A percentile compares a stretch with the other conserved stretches of the same genome.
phyloP scores from a whole-genome alignment of 495 filamentous ascomycete species.

The Penicillium tannophilum region DNA sequence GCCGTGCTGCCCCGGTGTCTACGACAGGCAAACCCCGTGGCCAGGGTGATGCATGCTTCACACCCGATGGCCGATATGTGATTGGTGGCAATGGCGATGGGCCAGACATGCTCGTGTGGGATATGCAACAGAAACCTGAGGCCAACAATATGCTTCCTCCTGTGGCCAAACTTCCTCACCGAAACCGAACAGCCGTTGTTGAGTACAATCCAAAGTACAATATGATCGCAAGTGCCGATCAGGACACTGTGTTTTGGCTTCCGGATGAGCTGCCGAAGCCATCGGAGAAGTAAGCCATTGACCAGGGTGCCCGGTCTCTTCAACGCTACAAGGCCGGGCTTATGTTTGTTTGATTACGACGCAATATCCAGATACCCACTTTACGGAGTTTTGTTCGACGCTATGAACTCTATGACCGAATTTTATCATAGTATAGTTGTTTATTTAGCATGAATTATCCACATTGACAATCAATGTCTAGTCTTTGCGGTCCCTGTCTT shows the following conservation, averaged over 20 bases:
- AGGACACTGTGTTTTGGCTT: slow-evolving; percentile 87
- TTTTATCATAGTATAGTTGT: background rate
- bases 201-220: slow-evolving; percentile 90
- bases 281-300: slow-evolving; percentile 33
- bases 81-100: slow-evolving; percentile 73
- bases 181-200: slow-evolving; percentile 69
- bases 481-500: slow-evolving; percentile 54
- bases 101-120: slow-evolving; percentile 79
- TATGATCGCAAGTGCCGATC: slow-evolving; percentile 84
- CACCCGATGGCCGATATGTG: slow-evolving; percentile 83
- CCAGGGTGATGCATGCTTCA: slow-evolving; percentile 84
- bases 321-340: background rate
- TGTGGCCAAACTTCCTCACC: slow-evolving; percentile 61
- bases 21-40: slow-evolving; percentile 52
- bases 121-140: slow-evolving; percentile 60
- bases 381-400: background rate
- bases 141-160: slow-evolving; percentile 63
- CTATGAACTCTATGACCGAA: background rate
- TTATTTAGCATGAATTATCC: background rate
- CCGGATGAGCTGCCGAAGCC: slow-evolving; percentile 52
- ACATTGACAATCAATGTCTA: slow-evolving; percentile 17
- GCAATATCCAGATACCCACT: slow-evolving; percentile 12
- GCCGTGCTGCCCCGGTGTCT: slow-evolving; percentile 49
- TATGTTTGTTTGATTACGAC: background rate
- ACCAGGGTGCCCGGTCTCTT: background rate